A percentile compares a stretch with the other conserved stretches of the same genome.
phyloP scores from a whole-genome alignment of 768 basidiomycete species.

The Tylopilus balloui region DNA sequence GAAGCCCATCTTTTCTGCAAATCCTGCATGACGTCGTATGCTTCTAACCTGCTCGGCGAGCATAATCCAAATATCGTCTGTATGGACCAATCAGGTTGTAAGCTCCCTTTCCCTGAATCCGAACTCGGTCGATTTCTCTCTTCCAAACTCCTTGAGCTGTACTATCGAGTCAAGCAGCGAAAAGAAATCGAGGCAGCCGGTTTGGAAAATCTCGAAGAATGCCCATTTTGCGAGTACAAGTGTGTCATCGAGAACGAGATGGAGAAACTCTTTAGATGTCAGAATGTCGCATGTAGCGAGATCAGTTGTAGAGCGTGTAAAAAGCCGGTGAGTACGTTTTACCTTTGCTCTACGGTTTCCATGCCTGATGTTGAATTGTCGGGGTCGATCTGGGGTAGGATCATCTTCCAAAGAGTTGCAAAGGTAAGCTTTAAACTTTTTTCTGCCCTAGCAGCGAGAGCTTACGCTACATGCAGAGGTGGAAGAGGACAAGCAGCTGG shows the following conservation, averaged over 20 bases:
- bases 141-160: conserved; percentile 61
- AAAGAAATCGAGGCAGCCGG: conserved; percentile 78
- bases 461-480: conserved; percentile 45
- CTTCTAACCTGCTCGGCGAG: conserved; percentile 59
- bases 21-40: conserved; percentile 65
- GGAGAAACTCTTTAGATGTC: conserved; percentile 57
- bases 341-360: not conserved
- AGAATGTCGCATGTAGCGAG: conserved; percentile 62
- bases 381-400: conserved; percentile 42
- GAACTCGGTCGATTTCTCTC: conserved; percentile 68
- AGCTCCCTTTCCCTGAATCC: conserved; percentile 58
- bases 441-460: not conserved
- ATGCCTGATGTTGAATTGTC: not conserved
- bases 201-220: conserved; percentile 79
- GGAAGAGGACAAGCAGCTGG: conserved; percentile 69
- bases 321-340: conserved; percentile 47
- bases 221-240: conserved; percentile 87
- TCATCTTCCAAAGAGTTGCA: conserved; percentile 76
- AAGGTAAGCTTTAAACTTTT: conserved; percentile 44
- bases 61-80: conserved; percentile 65
- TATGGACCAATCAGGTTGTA: conserved; percentile 78
- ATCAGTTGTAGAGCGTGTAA: conserved; percentile 81
- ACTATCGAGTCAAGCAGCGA: conserved; percentile 68
- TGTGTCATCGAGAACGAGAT: conserved; percentile 67
- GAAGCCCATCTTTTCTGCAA: conserved; percentile 87